A percentile compares a stretch with the other conserved stretches of the same genome.
Evolutionary conservation across 2,329 filamentous ascomycete genomes (phyloP).

Genomic region (Penicillium sp.): DNA sequence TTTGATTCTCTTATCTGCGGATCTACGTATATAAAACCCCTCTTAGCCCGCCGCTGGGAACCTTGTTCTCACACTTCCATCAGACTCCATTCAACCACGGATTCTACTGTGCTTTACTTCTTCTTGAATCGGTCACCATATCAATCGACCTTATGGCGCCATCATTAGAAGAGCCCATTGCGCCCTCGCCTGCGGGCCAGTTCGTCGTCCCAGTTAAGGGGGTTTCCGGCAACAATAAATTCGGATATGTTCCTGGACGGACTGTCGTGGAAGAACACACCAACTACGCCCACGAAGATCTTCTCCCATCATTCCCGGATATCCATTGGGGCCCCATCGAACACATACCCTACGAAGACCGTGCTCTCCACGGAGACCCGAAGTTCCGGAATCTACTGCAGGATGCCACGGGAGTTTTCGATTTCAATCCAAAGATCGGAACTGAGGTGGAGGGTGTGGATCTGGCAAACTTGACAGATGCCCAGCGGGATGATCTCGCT

Average conservation of each 20-base stretch:
- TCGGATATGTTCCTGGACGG: constrained; percentile 50
- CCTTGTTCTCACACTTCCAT: constrained; percentile 3
- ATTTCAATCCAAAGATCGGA: constrained; percentile 57
- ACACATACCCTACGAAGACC: constrained; percentile 52
- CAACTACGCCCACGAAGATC: constrained; percentile 52
- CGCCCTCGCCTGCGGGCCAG: constrained; percentile 9
- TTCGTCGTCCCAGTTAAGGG: constrained; percentile 23
- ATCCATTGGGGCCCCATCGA: constrained; percentile 52
- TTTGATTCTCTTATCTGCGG: too few relatives aligned
- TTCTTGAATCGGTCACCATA: neutral
- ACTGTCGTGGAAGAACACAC: constrained; percentile 47
- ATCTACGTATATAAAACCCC: constrained; percentile 10
- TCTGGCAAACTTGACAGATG: constrained; percentile 50
- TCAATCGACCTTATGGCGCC: constrained; percentile 30
- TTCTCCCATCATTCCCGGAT: constrained; percentile 54
- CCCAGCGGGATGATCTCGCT: constrained; percentile 55
- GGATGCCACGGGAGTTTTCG: constrained; percentile 54
- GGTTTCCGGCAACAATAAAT: constrained; percentile 26
- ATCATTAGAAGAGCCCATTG: constrained; percentile 29
- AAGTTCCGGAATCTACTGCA: constrained; percentile 54
- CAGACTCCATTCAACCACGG: neutral
- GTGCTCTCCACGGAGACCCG: constrained; percentile 54
- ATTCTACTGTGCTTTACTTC: neutral
- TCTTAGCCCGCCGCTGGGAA: neutral
- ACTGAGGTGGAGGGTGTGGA: constrained; percentile 54